A percentile compares a stretch with the other conserved stretches of the same genome.
phyloP scores from a whole-genome alignment of 2,329 filamentous ascomycete genomes.

The Stagonosporopsis tanaceti region DNA sequence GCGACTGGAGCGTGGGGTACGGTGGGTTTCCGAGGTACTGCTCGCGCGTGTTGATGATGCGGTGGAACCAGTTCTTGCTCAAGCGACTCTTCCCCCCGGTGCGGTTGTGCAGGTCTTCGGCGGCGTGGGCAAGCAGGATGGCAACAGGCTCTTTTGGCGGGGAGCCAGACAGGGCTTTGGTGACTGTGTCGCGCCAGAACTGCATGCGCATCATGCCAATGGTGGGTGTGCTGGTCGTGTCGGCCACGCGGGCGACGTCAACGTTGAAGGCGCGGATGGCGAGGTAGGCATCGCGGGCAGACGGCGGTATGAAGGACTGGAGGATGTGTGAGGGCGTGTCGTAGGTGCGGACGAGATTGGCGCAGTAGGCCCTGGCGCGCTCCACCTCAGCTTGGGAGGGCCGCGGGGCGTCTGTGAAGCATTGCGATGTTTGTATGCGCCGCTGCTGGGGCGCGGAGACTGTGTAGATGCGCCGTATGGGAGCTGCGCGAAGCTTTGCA shows the following conservation, averaged over 20 bases:
- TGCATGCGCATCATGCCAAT: slow-evolving; percentile 90
- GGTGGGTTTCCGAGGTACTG: slow-evolving; percentile 84
- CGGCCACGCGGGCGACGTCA: slow-evolving; percentile 87
- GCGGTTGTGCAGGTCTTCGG: slow-evolving; percentile 63
- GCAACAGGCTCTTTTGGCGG: slow-evolving; percentile 93
- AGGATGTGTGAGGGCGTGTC: slow-evolving; percentile 90
- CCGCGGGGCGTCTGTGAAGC: slow-evolving; percentile 28
- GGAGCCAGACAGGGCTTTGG: slow-evolving; percentile 75
- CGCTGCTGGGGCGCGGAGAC: slow-evolving; percentile 20
- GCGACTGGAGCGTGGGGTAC: slow-evolving; percentile 72
- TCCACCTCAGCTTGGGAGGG: slow-evolving; percentile 58
- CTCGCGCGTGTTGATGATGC: slow-evolving; percentile 82
- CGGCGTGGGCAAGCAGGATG: slow-evolving; percentile 77
- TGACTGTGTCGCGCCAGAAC: slow-evolving; percentile 90
- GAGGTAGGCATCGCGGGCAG: slow-evolving; percentile 82
- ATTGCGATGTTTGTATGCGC: slow-evolving; percentile 34
- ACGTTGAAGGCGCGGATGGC: slow-evolving; percentile 92
- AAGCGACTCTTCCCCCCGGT: slow-evolving; percentile 59
- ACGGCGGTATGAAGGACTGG: slow-evolving; percentile 80
- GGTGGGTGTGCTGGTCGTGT: slow-evolving; percentile 85
- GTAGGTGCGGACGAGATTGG: slow-evolving; percentile 75
- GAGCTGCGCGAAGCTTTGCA: slow-evolving; percentile 30
- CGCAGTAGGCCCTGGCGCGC: slow-evolving; percentile 65
- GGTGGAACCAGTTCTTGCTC: slow-evolving; percentile 65
- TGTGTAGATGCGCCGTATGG: slow-evolving; percentile 25